Conservation (phyloP, 2,329 filamentous ascomycete genomes). For the Fusarium equiseti region DNA sequence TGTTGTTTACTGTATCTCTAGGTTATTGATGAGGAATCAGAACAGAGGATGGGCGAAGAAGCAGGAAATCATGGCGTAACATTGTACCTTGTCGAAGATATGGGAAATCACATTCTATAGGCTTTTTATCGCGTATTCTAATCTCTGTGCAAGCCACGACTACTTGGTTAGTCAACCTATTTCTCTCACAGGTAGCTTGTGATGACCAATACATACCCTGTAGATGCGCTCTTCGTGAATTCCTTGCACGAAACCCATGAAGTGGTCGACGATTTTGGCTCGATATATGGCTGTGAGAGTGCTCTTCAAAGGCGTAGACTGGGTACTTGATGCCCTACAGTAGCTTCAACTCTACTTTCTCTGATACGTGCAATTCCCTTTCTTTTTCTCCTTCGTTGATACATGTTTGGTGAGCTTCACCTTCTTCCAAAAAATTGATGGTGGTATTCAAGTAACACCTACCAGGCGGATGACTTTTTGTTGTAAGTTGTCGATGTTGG, state of each 20-base stretch:
- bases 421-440: rapidly evolving
- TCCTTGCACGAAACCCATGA: neutral
- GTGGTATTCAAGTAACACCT: no score
- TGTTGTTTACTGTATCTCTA: no score
- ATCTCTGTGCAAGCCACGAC: rapidly evolving
- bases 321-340: no score
- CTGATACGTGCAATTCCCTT: no score
- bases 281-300: neutral
- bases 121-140: rapidly evolving
- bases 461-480: neutral
- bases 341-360: no score
- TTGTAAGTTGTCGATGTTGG: neutral
- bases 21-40: no score
- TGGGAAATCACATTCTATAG: rapidly evolving
- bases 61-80: rapidly evolving
- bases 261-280: neutral
- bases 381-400: no score
- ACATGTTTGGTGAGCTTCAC: rapidly evolving
- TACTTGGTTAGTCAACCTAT: rapidly evolving
- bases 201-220: neutral
- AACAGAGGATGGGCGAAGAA: rapidly evolving
- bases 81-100: rapidly evolving
- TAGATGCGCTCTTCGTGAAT: neutral
- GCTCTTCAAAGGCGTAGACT: rapidly evolving
- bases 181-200: neutral